Evolutionary conservation across 2,329 filamentous ascomycete species (phyloP).

Genomic region (Remersonia thermophila): DNA sequence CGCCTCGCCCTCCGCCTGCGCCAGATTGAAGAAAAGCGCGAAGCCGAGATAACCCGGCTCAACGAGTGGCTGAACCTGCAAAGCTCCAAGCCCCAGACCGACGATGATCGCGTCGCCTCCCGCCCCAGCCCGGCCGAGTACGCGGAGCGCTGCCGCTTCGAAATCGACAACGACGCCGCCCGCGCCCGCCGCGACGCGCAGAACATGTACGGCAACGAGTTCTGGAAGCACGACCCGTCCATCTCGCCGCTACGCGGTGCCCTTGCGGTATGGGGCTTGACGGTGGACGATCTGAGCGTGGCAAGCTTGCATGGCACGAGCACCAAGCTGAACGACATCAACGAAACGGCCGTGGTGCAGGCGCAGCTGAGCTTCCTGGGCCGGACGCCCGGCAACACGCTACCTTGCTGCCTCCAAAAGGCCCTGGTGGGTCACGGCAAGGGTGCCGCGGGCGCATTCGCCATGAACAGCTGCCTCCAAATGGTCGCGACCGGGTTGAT

Average conservation of each 20-base stretch:
- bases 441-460: conserved; percentile 97
- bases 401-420: conserved; percentile 97
- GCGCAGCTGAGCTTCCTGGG: conserved; percentile 92
- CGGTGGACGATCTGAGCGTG: conserved; percentile 86
- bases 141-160: conserved; percentile 66
- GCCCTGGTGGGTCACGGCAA: conserved; percentile 98
- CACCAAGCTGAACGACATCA: conserved; percentile 98
- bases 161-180: conserved; percentile 70
- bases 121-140: conserved; percentile 25
- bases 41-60: conserved; percentile 83
- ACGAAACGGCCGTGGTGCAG: conserved; percentile 97
- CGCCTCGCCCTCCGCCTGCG: conserved; percentile 89
- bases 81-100: conserved; percentile 61
- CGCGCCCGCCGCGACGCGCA: conserved; percentile 90
- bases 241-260: conserved; percentile 94
- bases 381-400: conserved; percentile 88
- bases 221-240: conserved; percentile 91
- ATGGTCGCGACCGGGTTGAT: conserved; percentile 89
- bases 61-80: conserved; percentile 87
- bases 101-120: conserved; percentile 68
- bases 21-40: conserved; percentile 94
- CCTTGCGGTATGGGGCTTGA: conserved; percentile 94
- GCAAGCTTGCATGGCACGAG: conserved; percentile 99
- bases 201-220: conserved; percentile 88
- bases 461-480: conserved; percentile 97